Evolutionary conservation across 441 rosid genomes (phyloP).

Genomic region (Raphanus hybrid): DNA sequence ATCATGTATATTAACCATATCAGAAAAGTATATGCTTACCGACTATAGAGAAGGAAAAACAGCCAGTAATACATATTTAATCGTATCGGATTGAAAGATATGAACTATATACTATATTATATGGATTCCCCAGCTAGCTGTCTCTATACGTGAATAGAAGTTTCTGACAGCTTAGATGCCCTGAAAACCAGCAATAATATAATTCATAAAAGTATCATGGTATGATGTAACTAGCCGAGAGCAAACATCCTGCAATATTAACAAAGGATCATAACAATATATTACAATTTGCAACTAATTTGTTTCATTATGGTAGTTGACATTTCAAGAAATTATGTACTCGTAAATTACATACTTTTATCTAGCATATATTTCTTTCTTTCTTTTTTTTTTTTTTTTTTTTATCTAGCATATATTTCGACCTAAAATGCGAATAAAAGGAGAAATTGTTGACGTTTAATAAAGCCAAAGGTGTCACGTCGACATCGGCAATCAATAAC

Average conservation of each 20-base stretch:
- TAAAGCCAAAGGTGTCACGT: slow-evolving; percentile 28
- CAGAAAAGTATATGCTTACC: background rate
- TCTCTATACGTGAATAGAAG: slow-evolving; percentile 19
- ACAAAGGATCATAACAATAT: too few relatives aligned
- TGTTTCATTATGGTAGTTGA: background rate
- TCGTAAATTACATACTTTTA: background rate
- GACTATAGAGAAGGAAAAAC: background rate
- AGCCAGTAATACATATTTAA: background rate
- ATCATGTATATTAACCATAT: background rate
- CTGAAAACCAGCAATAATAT: background rate
- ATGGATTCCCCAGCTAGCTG: background rate
- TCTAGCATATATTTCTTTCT: background rate
- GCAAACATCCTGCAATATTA: too few relatives aligned
- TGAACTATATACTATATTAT: background rate
- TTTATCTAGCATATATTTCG: background rate
- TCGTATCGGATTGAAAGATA: slow-evolving; percentile 2
- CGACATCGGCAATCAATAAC: slow-evolving; percentile 14
- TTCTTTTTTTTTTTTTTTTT: too few relatives aligned
- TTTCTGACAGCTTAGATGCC: slow-evolving; percentile 24
- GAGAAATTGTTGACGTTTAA: background rate
- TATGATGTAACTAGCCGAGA: too few relatives aligned
- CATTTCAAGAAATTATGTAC: background rate
- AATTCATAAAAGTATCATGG: background rate
- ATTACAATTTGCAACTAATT: background rate
- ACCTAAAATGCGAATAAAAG: background rate